Evolutionary conservation across 2,329 filamentous ascomycete species (phyloP).

Genomic region (Alternaria dauci): DNA sequence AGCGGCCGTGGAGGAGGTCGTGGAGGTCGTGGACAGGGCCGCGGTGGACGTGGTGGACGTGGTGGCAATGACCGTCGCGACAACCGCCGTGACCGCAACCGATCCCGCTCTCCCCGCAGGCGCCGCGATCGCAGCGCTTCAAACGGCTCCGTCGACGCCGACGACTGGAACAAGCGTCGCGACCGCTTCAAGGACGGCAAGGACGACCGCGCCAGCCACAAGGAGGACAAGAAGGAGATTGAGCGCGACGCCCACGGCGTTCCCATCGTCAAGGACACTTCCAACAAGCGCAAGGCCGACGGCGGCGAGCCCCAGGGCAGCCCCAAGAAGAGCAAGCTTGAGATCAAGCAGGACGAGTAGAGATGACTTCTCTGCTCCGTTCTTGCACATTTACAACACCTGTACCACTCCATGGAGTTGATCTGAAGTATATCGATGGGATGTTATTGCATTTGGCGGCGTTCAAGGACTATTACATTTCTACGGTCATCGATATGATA

Average conservation of each 20-base stretch:
- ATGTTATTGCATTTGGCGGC: constrained; percentile 21
- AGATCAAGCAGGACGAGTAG: constrained; percentile 47
- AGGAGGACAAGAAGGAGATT: constrained; percentile 35
- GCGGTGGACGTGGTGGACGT: constrained; percentile 32
- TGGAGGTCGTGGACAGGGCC: constrained; percentile 41
- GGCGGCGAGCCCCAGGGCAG: constrained; percentile 27
- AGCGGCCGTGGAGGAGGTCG: constrained; percentile 40
- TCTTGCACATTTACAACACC: background rate
- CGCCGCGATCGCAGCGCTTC: constrained; percentile 35
- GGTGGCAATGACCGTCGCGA: constrained; percentile 29
- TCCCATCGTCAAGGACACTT: constrained; percentile 36
- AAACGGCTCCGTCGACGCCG: constrained; percentile 29
- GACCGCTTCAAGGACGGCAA: constrained; percentile 48
- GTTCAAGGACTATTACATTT: constrained; percentile 17
- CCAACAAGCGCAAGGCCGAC: constrained; percentile 48
- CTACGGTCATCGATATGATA: constrained; percentile 20
- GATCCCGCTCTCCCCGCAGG: constrained; percentile 32
- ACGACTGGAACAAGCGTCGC: constrained; percentile 43
- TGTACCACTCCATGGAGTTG: background rate
- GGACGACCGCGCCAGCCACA: constrained; percentile 30
- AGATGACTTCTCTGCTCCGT: background rate
- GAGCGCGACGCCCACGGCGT: constrained; percentile 39
- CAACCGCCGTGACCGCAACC: constrained; percentile 35
- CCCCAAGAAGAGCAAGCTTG: constrained; percentile 48
- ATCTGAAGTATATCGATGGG: background rate